Percentiles rank a stretch among this genome's conserved stretches.
These are phyloP conservation scores for Salix koriyanagi DNA, from an alignment of 345 rosid genomes.

Conservation along the genomic window DNA sequence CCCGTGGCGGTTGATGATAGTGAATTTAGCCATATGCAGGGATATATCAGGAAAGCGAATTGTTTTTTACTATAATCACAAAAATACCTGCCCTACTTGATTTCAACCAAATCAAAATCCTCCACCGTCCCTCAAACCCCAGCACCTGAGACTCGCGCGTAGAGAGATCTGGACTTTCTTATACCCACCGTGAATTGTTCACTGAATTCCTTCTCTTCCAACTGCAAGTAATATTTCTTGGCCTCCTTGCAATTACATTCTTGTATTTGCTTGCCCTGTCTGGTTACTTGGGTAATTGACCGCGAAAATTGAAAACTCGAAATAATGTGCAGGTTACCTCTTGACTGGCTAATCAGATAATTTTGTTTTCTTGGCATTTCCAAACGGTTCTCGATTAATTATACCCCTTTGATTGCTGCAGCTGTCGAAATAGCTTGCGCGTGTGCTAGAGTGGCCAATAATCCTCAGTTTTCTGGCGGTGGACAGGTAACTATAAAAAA, in stretches of 20 bases:
- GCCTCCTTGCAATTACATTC: not conserved
- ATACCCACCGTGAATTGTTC: not conserved
- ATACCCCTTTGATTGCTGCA: slow-evolving; percentile 3
- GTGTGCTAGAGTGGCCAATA: slow-evolving; percentile 54
- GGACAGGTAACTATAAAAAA: slow-evolving; percentile 41
- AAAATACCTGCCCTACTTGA: not conserved
- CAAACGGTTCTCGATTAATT: not conserved
- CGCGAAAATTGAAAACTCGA: not conserved
- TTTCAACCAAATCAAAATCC: too few relatives aligned
- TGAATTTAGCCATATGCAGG: not conserved
- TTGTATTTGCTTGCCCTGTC: not conserved
- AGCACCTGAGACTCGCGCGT: not conserved
- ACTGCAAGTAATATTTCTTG: slow-evolving; percentile 6
- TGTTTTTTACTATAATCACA: not conserved
- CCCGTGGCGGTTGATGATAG: not conserved
- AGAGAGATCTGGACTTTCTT: slow-evolving; percentile 3
- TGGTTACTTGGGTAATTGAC: not conserved
- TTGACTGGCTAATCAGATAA: not conserved
- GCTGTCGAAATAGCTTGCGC: slow-evolving; percentile 17
- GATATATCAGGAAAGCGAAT: not conserved
- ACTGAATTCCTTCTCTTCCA: not conserved
- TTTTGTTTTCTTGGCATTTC: not conserved
- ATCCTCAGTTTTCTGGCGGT: slow-evolving; percentile 59
- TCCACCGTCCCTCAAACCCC: slow-evolving; percentile 17
- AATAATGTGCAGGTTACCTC: not conserved